These are phyloP conservation scores for Hypoxylon rickii DNA, from an alignment of 495 filamentous ascomycete species.

Conservation along the genomic window DNA sequence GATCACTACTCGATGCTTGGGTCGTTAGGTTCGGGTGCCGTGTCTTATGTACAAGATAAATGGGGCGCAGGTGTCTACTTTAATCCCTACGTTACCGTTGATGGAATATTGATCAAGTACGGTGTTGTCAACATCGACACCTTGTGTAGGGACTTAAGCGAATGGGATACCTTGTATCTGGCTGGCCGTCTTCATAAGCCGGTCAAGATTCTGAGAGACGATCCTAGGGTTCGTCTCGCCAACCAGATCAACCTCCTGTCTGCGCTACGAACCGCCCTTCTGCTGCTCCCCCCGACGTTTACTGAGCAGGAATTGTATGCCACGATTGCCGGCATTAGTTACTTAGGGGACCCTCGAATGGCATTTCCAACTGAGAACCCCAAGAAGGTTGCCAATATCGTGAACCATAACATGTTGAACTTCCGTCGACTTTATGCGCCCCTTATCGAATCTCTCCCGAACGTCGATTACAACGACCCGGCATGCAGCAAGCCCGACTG, in stretches of 20 bases:
- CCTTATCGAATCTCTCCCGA: conserved; percentile 86
- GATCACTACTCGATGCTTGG: conserved; percentile 90
- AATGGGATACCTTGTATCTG: conserved; percentile 92
- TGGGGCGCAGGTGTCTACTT: conserved; percentile 96
- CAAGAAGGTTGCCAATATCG: conserved; percentile 92
- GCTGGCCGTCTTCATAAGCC: conserved; percentile 95
- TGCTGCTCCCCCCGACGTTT: conserved; percentile 82
- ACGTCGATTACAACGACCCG: conserved; percentile 77
- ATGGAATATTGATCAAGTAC: conserved; percentile 96
- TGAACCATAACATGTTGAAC: conserved; percentile 84
- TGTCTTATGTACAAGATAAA: conserved; percentile 82
- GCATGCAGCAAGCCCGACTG: conserved; percentile 64
- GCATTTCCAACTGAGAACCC: conserved; percentile 82
- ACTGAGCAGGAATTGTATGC: conserved; percentile 86
- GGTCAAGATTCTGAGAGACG: conserved; percentile 94
- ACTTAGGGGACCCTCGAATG: conserved; percentile 95
- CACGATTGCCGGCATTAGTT: conserved; percentile 88
- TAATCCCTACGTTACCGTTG: conserved; percentile 94
- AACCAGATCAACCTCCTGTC: conserved; percentile 96
- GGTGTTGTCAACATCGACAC: conserved; percentile 92
- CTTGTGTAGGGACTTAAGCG: conserved; percentile 78
- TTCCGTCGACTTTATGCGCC: conserved; percentile 90
- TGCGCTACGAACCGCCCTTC: conserved; percentile 83
- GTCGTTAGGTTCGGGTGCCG: conserved; percentile 80
- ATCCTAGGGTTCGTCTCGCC: conserved; percentile 84